phyloP scores from a whole-genome alignment of 371 early-diverging fungal species.

The Mucor sp. region DNA sequence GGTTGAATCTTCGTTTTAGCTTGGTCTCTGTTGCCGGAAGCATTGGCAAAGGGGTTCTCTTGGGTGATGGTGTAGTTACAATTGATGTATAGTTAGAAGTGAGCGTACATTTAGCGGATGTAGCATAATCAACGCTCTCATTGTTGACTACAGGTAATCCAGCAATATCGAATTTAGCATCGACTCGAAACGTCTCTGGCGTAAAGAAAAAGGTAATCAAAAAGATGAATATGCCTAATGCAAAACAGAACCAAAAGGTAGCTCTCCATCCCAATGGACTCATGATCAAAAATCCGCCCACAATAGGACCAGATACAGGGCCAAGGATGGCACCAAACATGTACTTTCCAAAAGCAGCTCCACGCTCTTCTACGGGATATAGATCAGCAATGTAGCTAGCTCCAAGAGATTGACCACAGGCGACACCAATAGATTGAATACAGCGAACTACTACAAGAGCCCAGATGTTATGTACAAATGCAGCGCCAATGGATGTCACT shows the following conservation, averaged over 20 bases:
- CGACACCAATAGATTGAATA: slow-evolving; percentile 72
- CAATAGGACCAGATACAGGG: slow-evolving; percentile 20
- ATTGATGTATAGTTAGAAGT: too few species aligned
- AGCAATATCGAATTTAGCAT: slow-evolving; percentile 11
- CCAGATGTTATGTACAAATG: slow-evolving; percentile 58
- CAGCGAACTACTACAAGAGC: slow-evolving; percentile 66
- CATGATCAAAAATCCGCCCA: slow-evolving; percentile 38
- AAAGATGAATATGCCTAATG: slow-evolving; percentile 23
- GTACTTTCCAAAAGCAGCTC: slow-evolving; percentile 45
- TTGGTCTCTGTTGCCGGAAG: too few species aligned
- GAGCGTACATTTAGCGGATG: background rate
- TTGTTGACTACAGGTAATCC: background rate
- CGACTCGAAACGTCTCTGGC: slow-evolving; percentile 63
- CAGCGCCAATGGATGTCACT: slow-evolving; percentile 67
- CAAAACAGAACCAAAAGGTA: slow-evolving; percentile 38
- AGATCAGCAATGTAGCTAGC: slow-evolving; percentile 35
- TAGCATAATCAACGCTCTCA: background rate
- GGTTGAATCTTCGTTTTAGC: slow-evolving; percentile 26
- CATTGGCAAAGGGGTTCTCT: background rate
- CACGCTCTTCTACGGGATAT: slow-evolving; percentile 32
- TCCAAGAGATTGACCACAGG: slow-evolving; percentile 68
- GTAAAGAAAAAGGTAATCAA: slow-evolving; percentile 42
- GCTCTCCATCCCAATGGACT: slow-evolving; percentile 28
- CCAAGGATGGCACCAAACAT: slow-evolving; percentile 54
- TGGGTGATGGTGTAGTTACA: too few species aligned